Conservation (phyloP, 257 asterid genomes). For the Echites panduratus region DNA sequence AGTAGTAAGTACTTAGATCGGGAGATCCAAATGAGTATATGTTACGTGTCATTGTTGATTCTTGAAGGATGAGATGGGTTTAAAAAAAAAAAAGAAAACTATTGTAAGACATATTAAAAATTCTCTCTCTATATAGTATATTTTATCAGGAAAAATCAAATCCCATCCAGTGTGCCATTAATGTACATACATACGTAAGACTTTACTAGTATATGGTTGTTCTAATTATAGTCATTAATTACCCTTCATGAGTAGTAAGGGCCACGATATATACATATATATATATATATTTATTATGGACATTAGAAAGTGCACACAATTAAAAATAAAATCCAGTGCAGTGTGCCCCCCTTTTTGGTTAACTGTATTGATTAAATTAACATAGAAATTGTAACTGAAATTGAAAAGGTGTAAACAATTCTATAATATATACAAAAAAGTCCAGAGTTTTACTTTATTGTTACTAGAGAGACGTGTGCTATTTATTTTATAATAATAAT, state of each 20-base stretch:
- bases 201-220: too few species aligned
- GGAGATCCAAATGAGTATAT: too few species aligned
- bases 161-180: background rate
- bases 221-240: slow-evolving; percentile 4
- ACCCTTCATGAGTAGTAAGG: background rate
- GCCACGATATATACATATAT: too few species aligned
- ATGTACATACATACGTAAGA: too few species aligned
- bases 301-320: background rate
- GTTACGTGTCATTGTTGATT: too few species aligned
- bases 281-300: too few species aligned
- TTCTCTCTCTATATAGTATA: too few species aligned
- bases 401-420: slow-evolving; percentile 10
- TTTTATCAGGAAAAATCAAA: background rate
- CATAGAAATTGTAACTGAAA: slow-evolving; percentile 13
- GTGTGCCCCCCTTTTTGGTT: slow-evolving; percentile 7
- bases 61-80: too few species aligned
- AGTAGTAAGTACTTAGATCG: too few species aligned
- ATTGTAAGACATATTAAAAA: too few species aligned
- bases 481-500: background rate
- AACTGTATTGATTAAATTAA: slow-evolving; percentile 9
- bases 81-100: too few species aligned
- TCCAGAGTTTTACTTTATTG: slow-evolving; percentile 15
- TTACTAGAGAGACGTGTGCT: slow-evolving; percentile 1
- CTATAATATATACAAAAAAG: slow-evolving; percentile 3
- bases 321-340: background rate